phyloP scores from a whole-genome alignment of 1,139 yeast species.

The Yamadazyma spencermartinsiae region DNA sequence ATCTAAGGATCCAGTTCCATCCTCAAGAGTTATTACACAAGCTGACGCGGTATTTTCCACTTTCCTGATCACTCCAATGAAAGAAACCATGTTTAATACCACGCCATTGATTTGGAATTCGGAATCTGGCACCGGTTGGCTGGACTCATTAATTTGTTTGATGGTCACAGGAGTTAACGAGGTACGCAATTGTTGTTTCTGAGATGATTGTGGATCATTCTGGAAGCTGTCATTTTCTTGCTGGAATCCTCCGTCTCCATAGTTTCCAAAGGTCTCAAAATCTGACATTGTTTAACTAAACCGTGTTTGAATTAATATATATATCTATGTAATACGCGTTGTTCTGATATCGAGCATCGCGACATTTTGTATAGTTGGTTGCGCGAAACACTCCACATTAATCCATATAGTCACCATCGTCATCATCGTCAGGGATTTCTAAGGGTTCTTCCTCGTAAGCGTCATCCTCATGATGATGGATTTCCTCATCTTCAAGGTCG shows the following conservation, averaged over 20 bases:
- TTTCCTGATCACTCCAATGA: conserved; percentile 66
- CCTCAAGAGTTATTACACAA: conserved; percentile 65
- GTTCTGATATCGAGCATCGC: conserved; percentile 2
- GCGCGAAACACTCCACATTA: neutral
- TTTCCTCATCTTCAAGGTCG: neutral
- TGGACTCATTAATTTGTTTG: conserved; percentile 70
- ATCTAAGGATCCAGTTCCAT: conserved; percentile 79
- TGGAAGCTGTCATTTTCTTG: conserved; percentile 20
- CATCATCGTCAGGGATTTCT: conserved; percentile 9
- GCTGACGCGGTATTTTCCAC: conserved; percentile 53
- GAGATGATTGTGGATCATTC: conserved; percentile 20
- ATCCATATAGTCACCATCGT: conserved; percentile 12
- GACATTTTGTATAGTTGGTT: neutral
- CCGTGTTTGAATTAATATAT: no score
- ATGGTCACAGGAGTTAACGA: conserved; percentile 80
- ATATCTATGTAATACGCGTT: conserved; percentile 8
- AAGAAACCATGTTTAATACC: conserved; percentile 58
- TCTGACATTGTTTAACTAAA: conserved; percentile 28
- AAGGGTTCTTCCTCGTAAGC: conserved; percentile 10
- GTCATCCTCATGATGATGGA: conserved; percentile 2
- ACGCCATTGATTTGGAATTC: conserved; percentile 69
- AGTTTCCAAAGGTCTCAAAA: conserved; percentile 22
- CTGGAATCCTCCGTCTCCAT: conserved; percentile 38
- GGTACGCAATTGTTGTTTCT: conserved; percentile 39
- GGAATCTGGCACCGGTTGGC: conserved; percentile 69